A percentile compares a stretch with the other conserved stretches of the same genome.
These are phyloP conservation scores for Talaromyces sp. DNA, from an alignment of 2,329 filamentous ascomycete species.

Conservation along the genomic window DNA sequence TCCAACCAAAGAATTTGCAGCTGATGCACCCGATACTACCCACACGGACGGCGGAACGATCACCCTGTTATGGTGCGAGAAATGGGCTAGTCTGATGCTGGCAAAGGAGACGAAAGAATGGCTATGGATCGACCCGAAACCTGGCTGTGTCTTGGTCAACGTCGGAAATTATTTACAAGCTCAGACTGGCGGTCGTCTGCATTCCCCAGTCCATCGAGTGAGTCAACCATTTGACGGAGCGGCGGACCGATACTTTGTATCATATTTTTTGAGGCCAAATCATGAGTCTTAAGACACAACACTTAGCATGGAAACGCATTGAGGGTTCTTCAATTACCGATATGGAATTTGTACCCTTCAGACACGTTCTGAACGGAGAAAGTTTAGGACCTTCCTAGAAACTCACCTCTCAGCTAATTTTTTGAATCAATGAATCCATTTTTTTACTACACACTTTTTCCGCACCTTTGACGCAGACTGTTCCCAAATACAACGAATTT, in stretches of 20 bases:
- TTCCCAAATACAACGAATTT: background rate
- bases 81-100: conserved; percentile 1
- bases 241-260: conserved; percentile 4
- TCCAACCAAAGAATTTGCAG: background rate
- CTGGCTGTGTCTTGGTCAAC: conserved; percentile 1
- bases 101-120: conserved; percentile 4
- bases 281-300: background rate
- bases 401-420: background rate
- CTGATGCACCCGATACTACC: conserved; percentile 16
- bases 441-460: background rate
- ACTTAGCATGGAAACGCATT: background rate
- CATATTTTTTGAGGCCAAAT: conserved; percentile 2
- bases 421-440: too few species aligned
- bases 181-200: background rate
- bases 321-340: background rate
- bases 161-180: background rate
- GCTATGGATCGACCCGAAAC: background rate
- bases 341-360: background rate
- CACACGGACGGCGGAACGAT: conserved; percentile 1
- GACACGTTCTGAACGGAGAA: background rate
- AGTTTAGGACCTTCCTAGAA: background rate
- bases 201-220: conserved; percentile 7
- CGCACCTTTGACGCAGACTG: background rate
- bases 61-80: conserved; percentile 5
- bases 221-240: conserved; percentile 20